A percentile compares a stretch with the other conserved stretches of the same genome.
Evolutionary conservation across 805 yeast species (phyloP).

Genomic region (Suhomyces faveliae): DNA sequence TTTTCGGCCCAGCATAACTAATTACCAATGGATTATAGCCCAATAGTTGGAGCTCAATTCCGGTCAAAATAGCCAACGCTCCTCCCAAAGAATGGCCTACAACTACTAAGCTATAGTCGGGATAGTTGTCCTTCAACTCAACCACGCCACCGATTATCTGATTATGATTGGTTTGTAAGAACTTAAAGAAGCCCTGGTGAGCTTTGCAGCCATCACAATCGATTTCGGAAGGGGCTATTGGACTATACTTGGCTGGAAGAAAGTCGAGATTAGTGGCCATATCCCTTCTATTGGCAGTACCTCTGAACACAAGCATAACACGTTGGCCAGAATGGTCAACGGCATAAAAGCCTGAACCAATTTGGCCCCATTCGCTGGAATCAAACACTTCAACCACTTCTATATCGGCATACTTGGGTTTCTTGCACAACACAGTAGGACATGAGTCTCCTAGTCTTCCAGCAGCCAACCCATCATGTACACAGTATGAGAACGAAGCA

Average conservation of each 20-base stretch:
- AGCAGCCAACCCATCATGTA: slow-evolving; percentile 25
- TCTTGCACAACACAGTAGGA: slow-evolving; percentile 23
- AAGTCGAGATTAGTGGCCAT: slow-evolving; percentile 60
- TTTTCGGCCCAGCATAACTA: slow-evolving; percentile 62
- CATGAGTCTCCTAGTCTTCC: slow-evolving; percentile 29
- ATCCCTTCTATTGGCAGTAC: slow-evolving; percentile 60
- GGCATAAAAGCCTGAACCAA: slow-evolving; percentile 56
- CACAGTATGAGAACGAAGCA: slow-evolving; percentile 39
- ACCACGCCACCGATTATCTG: slow-evolving; percentile 34
- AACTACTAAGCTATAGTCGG: slow-evolving; percentile 50
- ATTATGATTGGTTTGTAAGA: slow-evolving; percentile 41
- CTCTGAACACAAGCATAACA: slow-evolving; percentile 57
- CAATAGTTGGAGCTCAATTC: slow-evolving; percentile 55
- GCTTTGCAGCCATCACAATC: slow-evolving; percentile 53
- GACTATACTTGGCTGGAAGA: slow-evolving; percentile 46
- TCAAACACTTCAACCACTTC: slow-evolving; percentile 40
- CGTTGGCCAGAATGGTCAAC: slow-evolving; percentile 44
- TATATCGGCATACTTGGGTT: slow-evolving; percentile 21
- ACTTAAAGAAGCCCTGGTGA: slow-evolving; percentile 63
- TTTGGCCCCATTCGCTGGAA: slow-evolving; percentile 42
- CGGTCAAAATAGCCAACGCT: slow-evolving; percentile 62
- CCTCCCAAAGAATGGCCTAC: slow-evolving; percentile 81
- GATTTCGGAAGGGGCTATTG: slow-evolving; percentile 23
- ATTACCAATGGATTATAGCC: slow-evolving; percentile 57
- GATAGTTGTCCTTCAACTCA: slow-evolving; percentile 32